Evolutionary conservation across 257 asterid species (phyloP).

Genomic region (Nicotiana paniculata): DNA sequence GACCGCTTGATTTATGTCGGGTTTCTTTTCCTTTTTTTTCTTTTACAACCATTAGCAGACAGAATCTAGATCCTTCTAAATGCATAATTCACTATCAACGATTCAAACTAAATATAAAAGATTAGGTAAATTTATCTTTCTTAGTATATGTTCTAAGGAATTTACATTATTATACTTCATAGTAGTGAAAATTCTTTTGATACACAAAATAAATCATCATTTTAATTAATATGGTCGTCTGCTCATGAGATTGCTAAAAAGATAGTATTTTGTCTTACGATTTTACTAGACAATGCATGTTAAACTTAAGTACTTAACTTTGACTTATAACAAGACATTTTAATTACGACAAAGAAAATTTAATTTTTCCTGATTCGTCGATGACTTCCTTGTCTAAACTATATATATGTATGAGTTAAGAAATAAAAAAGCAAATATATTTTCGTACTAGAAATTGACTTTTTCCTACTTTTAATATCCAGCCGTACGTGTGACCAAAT

Average conservation of each 20-base stretch:
- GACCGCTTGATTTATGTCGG: background rate
- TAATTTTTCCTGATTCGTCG: too few relatives aligned
- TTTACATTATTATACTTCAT: background rate
- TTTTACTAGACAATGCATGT: too few relatives aligned
- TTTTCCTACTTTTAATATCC: background rate
- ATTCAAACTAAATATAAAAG: background rate
- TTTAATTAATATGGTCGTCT: too few relatives aligned
- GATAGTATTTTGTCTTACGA: too few relatives aligned
- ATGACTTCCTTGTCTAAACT: too few relatives aligned
- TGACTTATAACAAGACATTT: too few relatives aligned
- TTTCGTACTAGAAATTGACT: background rate
- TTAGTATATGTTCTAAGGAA: background rate
- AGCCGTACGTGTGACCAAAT: background rate
- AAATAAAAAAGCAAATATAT: background rate
- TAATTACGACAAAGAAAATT: too few relatives aligned
- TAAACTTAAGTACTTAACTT: too few relatives aligned
- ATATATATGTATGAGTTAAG: too few relatives aligned
- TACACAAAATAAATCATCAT: too few relatives aligned
- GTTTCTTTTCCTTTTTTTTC: background rate
- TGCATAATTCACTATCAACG: background rate
- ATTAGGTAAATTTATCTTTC: too few relatives aligned
- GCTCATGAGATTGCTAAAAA: too few relatives aligned
- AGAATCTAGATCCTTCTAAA: background rate
- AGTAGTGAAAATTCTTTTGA: background rate
- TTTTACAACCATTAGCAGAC: background rate